phyloP scores from a whole-genome alignment of 2,329 filamentous ascomycete genomes.

The Pseudocercospora vitis region DNA sequence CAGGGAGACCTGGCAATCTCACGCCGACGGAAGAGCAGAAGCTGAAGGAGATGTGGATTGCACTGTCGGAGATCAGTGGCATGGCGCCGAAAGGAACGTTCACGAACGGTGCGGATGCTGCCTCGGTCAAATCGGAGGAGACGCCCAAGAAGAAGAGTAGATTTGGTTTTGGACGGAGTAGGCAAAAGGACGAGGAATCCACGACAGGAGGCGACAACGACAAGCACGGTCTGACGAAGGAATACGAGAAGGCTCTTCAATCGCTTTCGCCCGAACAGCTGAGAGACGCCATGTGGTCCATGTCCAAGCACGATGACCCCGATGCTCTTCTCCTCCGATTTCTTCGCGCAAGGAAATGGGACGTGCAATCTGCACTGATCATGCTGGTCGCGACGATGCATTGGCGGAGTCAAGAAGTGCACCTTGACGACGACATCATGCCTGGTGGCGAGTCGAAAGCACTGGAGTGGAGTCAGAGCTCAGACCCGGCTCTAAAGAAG shows the following conservation, averaged over 20 bases:
- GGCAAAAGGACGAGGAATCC: conserved; percentile 59
- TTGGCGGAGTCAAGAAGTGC: conserved; percentile 80
- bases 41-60: conserved; percentile 80
- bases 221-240: conserved; percentile 88
- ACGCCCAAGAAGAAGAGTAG: conserved; percentile 60
- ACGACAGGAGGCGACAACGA: conserved; percentile 64
- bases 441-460: conserved; percentile 69
- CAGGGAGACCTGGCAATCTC: conserved; percentile 80
- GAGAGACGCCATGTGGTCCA: conserved; percentile 79
- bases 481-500: conserved; percentile 63
- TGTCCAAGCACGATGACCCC: conserved; percentile 94
- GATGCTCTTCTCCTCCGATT: conserved; percentile 82
- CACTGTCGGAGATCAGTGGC: conserved; percentile 73
- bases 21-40: conserved; percentile 88
- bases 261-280: conserved; percentile 76
- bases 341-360: conserved; percentile 89
- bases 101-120: conserved; percentile 25
- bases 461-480: conserved; percentile 59
- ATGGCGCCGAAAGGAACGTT: conserved; percentile 42
- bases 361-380: conserved; percentile 85
- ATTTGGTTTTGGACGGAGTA: conserved; percentile 67
- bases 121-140: conserved; percentile 18
- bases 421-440: conserved; percentile 88
- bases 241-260: conserved; percentile 78
- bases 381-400: conserved; percentile 95